A percentile compares a stretch with the other conserved stretches of the same genome.
These are phyloP conservation scores for Gastrodia elata DNA, from an alignment of 106 monocot species.

Conservation along the genomic window DNA sequence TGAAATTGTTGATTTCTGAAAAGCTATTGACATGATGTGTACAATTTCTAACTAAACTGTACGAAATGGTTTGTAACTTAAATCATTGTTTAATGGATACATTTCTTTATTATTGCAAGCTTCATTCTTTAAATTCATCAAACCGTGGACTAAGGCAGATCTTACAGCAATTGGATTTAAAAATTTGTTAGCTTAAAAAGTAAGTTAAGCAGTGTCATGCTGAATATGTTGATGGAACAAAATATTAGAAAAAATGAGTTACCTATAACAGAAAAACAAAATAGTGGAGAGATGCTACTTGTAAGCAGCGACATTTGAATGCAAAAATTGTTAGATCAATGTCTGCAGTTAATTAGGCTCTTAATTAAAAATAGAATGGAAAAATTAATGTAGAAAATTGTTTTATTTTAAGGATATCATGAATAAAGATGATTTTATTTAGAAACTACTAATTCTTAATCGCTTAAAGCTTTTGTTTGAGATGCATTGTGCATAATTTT, in stretches of 20 bases:
- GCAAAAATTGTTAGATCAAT: background rate
- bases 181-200: too few relatives aligned
- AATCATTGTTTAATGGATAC: too few relatives aligned
- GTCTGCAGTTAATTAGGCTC: background rate
- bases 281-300: background rate
- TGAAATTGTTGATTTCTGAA: too few relatives aligned
- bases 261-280: background rate
- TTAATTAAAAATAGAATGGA: background rate
- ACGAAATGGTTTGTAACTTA: too few relatives aligned
- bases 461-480: background rate
- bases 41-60: too few relatives aligned
- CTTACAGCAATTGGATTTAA: too few relatives aligned
- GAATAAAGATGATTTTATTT: background rate
- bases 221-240: background rate
- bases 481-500: too few relatives aligned
- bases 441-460: background rate
- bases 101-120: too few relatives aligned
- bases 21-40: too few relatives aligned
- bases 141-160: too few relatives aligned
- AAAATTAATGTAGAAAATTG: background rate
- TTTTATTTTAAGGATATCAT: background rate
- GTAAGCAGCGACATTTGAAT: background rate
- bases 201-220: background rate
- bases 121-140: too few relatives aligned
- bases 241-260: background rate